phyloP scores from a whole-genome alignment of 176 grass and related monocot genomes.

The Melocanna baccifera region DNA sequence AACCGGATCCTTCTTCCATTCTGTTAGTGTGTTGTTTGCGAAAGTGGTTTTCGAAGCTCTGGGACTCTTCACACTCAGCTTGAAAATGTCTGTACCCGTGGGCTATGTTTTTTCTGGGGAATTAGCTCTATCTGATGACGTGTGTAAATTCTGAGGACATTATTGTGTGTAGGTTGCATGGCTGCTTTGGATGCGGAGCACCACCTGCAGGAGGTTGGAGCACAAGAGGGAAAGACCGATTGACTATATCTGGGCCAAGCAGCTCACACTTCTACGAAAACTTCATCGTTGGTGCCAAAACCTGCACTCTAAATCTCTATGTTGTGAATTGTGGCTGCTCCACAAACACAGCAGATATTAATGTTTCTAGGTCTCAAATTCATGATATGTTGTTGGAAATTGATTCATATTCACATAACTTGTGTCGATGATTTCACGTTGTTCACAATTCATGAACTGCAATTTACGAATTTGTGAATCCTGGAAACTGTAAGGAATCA shows the following conservation, averaged over 20 bases:
- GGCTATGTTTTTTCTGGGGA: not conserved
- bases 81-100: not conserved
- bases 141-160: not conserved
- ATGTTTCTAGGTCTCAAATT: conserved; percentile 21
- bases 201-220: conserved; percentile 80
- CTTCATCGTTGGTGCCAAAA: not conserved
- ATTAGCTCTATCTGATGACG: not conserved
- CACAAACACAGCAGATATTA: not conserved
- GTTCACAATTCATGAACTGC: not conserved
- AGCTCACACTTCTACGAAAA: not conserved
- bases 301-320: conserved; percentile 30
- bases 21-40: not conserved
- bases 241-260: conserved; percentile 44
- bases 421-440: not conserved
- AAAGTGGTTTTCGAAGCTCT: not conserved
- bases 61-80: not conserved
- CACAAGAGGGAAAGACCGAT: conserved; percentile 64
- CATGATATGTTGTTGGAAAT: not conserved
- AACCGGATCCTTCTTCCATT: not conserved
- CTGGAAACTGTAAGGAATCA: not conserved
- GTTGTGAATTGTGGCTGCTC: not conserved
- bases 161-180: conserved; percentile 73
- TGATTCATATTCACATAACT: conserved; percentile 18
- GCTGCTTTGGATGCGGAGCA: conserved; percentile 95
- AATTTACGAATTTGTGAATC: not conserved